Conservation (phyloP, 371 early-diverging fungal genomes). For the Zychaea mexicana region DNA sequence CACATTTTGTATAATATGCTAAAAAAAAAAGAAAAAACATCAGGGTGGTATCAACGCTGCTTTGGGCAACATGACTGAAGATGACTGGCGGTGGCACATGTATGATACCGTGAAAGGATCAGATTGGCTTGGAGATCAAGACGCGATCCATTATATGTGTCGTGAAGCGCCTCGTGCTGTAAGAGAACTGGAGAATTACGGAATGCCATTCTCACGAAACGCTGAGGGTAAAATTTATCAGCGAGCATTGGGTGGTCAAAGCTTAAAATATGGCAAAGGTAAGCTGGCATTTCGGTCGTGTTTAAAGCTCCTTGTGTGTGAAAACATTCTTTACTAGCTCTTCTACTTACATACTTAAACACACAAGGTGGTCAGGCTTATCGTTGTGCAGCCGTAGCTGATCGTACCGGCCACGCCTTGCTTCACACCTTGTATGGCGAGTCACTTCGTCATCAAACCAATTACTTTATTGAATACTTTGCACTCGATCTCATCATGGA, state of each 20-base stretch:
- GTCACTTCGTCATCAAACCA: conserved; percentile 93
- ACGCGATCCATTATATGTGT: conserved; percentile 99
- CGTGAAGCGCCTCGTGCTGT: conserved; percentile 96
- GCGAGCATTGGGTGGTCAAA: conserved; percentile 98
- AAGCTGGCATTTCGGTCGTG: not conserved
- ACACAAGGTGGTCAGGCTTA: conserved; percentile 91
- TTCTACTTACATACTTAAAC: too few species aligned
- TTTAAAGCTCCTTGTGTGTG: too few species aligned
- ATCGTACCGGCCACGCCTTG: conserved; percentile 97
- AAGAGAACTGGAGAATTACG: conserved; percentile 97
- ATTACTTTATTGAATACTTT: conserved; percentile 98
- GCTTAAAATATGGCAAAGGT: conserved; percentile 89
- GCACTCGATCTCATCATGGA: conserved; percentile 98
- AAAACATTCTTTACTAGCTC: too few species aligned
- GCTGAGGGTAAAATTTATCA: conserved; percentile 97
- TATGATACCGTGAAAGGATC: conserved; percentile 98
- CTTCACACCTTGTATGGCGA: conserved; percentile 97
- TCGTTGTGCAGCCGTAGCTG: conserved; percentile 97
- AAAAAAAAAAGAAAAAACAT: not conserved
- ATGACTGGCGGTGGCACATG: conserved; percentile 99
- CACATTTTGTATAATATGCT: too few species aligned
- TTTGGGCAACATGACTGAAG: conserved; percentile 98
- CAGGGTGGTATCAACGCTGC: conserved; percentile 99
- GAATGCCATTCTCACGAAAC: conserved; percentile 97
- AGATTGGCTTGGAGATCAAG: conserved; percentile 99